A percentile compares a stretch with the other conserved stretches of the same genome.
Conservation (phyloP, 352 stramenopile species). For the Phytophthora pseudosyringae region DNA sequence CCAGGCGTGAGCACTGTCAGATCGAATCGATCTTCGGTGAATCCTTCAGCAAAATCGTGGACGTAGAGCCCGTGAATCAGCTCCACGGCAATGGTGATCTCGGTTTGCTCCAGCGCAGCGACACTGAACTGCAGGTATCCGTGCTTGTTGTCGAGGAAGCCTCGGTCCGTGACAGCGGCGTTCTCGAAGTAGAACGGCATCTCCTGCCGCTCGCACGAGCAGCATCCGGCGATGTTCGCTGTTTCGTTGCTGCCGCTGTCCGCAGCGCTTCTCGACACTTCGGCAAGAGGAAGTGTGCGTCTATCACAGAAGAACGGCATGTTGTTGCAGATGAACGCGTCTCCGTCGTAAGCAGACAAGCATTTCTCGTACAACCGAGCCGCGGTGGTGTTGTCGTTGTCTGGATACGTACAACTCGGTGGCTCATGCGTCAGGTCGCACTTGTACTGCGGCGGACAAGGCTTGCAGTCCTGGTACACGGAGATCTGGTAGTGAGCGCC, state of each 20-base stretch:
- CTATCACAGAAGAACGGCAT: conserved; percentile 77
- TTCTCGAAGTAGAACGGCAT: conserved; percentile 92
- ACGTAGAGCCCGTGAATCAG: conserved; percentile 95
- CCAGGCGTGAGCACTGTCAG: conserved; percentile 91
- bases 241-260: conserved; percentile 34
- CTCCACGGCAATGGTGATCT: conserved; percentile 93
- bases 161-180: conserved; percentile 51
- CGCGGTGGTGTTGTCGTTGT: conserved; percentile 53
- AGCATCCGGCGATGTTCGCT: conserved; percentile 67
- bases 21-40: conserved; percentile 83
- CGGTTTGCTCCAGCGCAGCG: conserved; percentile 71
- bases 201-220: conserved; percentile 83
- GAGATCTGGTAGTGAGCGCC: conserved; percentile 95
- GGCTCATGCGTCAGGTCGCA: conserved; percentile 67
- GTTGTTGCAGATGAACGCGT: conserved; percentile 52
- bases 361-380: conserved; percentile 56
- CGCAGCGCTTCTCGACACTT: conserved; percentile 20
- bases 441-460: conserved; percentile 93
- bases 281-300: conserved; percentile 32
- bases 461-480: conserved; percentile 95
- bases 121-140: conserved; percentile 92
- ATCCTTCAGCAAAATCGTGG: conserved; percentile 87
- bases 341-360: conserved; percentile 41
- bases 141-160: conserved; percentile 97
- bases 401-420: conserved; percentile 69